Evolutionary conservation across 805 yeast species (phyloP).

Genomic region (Ogataea paraovalis): DNA sequence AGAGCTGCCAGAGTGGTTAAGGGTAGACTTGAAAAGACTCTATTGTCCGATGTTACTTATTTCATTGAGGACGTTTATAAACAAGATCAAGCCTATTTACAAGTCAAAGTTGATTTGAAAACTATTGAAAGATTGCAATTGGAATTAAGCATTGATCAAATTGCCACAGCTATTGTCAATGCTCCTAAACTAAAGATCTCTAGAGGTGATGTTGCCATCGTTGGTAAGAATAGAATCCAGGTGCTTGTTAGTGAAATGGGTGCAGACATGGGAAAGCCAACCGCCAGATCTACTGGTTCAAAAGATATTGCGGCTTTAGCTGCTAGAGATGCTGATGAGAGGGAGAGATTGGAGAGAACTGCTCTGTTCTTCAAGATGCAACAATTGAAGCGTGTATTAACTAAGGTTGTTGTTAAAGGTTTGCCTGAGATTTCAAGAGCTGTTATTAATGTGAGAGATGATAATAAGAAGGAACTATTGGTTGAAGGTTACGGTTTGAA

Average conservation of each 20-base stretch:
- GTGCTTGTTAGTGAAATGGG: conserved; percentile 52
- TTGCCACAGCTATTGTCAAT: conserved; percentile 71
- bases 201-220: conserved; percentile 63
- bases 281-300: conserved; percentile 38
- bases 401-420: conserved; percentile 89
- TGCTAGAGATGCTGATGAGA: conserved; percentile 34
- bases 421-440: conserved; percentile 89
- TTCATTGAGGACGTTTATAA: conserved; percentile 93
- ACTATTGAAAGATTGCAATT: conserved; percentile 88
- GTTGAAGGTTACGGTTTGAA: conserved; percentile 98
- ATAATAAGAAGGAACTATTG: conserved; percentile 80
- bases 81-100: conserved; percentile 70
- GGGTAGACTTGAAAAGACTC: conserved; percentile 93
- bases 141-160: conserved; percentile 81
- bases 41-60: conserved; percentile 78
- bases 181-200: conserved; percentile 90
- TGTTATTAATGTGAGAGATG: conserved; percentile 87
- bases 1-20: conserved; percentile 98
- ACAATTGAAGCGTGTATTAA: conserved; percentile 78
- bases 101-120: conserved; percentile 74
- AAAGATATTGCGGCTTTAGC: conserved; percentile 27
- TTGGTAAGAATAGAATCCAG: conserved; percentile 62
- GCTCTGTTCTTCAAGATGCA: conserved; percentile 86
- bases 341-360: conserved; percentile 35
- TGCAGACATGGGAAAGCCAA: conserved; percentile 36